Conservation (phyloP, 495 filamentous ascomycete genomes). For the Aspergillus diversus region DNA sequence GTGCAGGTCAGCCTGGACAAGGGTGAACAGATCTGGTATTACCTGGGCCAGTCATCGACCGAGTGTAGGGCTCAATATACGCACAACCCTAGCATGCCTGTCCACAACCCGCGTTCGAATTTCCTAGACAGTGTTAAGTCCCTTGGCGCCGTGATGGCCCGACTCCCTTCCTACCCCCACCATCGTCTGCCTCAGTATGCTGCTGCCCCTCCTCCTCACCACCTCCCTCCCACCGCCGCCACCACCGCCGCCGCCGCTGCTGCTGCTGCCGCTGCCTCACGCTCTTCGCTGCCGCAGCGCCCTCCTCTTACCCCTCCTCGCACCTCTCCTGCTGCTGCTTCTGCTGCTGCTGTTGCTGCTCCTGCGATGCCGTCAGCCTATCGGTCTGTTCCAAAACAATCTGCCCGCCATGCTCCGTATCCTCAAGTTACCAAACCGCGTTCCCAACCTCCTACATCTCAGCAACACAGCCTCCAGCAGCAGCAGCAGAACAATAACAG, state of each 20-base stretch:
- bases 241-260: slow-evolving; percentile 26
- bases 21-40: slow-evolving; percentile 83
- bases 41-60: slow-evolving; percentile 83
- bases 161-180: slow-evolving; percentile 41
- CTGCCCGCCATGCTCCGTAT: slow-evolving; percentile 49
- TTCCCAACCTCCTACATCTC: slow-evolving; percentile 22
- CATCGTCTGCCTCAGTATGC: slow-evolving; percentile 37
- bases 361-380: slow-evolving; percentile 57
- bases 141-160: slow-evolving; percentile 41
- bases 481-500: slow-evolving; percentile 26
- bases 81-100: slow-evolving; percentile 65
- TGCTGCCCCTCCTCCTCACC: slow-evolving; percentile 26
- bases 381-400: slow-evolving; percentile 48
- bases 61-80: slow-evolving; percentile 94
- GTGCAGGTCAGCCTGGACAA: slow-evolving; percentile 66
- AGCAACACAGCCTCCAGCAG: slow-evolving; percentile 24
- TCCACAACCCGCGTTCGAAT: slow-evolving; percentile 62
- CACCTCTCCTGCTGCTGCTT: slow-evolving; percentile 37
- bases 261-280: slow-evolving; percentile 30
- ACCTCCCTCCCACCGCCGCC: slow-evolving; percentile 26
- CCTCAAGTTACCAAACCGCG: slow-evolving; percentile 46
- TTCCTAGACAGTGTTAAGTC: slow-evolving; percentile 60
- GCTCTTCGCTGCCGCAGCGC: slow-evolving; percentile 43
- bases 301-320: slow-evolving; percentile 40
- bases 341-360: slow-evolving; percentile 44